Evolutionary conservation across 768 basidiomycete genomes (phyloP), one percentile per base, ranked within the genome.

Genomic region (Suillus plorans): DNA sequence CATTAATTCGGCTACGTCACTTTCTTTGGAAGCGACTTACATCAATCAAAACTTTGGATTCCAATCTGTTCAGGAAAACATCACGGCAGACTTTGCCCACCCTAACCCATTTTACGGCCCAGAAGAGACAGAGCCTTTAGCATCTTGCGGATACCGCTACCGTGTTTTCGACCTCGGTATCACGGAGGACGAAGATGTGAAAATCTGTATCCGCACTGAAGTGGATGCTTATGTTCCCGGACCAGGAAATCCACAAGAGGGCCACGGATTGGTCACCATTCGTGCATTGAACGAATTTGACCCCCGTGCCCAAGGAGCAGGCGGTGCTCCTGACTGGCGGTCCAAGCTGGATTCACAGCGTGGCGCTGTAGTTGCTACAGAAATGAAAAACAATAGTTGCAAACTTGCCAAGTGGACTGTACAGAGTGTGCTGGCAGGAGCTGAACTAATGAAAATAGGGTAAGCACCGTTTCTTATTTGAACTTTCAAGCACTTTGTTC

Each of bases 341-440:
- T 86, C 92, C n/a, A 97, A 97, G 79, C 81, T 99, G 50, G 97
- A 99, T 78, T 89, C 92, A 5, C 95, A 98, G 78, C 88, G 95
- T 53, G 97, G 97, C 67, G 97, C 97, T 2, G 97, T 99, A 50
- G 95, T 99, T 65, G 95, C 97, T 42, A 96, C 94, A 31, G 97
- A 99, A 83, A 99, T 99, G 97, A 99, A 99, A 82, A 99, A 99
- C 79, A 99, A 99, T 80, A 93, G 90, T 70, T 95, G 90, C 80
- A 99, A 99, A 77, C 85, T 99, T 36, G 95, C 96, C 22, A 91
- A 97, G 72, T 99, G 97, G 95, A 90, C 97, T 0, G 93, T 98
- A 20, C 95, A 98, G 81, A 92, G 92, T 73, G 84, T 98, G 45
- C 82, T 99, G 42, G 95, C 97, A 52, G 97, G 97, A 52, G 97